These are phyloP conservation scores for Cercospora berteroae DNA, from an alignment of 2,329 filamentous ascomycete genomes.

Conservation along the genomic window DNA sequence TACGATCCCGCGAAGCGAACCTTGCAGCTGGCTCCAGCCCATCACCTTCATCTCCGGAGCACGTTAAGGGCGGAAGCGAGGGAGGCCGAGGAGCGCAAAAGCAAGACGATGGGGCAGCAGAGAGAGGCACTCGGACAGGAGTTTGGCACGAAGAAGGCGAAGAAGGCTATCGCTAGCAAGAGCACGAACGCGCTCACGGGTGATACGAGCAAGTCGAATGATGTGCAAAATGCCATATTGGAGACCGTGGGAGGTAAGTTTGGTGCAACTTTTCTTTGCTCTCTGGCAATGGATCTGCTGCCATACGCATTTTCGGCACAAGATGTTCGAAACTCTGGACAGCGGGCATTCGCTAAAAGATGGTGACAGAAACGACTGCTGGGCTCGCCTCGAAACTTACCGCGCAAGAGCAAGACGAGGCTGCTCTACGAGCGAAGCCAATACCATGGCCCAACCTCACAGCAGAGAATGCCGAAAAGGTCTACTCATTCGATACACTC, in stretches of 20 bases:
- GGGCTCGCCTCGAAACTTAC: conserved; percentile 64
- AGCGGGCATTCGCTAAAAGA: neutral
- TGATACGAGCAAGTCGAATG: conserved; percentile 53
- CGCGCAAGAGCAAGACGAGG: conserved; percentile 60
- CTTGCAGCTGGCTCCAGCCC: conserved; percentile 55
- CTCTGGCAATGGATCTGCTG: neutral
- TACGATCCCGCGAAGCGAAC: conserved; percentile 55
- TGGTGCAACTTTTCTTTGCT: neutral
- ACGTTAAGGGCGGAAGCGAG: conserved; percentile 46
- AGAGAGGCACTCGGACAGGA: conserved; percentile 70
- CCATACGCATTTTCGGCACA: neutral
- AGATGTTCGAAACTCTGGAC: conserved; percentile 58
- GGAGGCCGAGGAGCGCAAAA: conserved; percentile 38
- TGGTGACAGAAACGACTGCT: conserved; percentile 51
- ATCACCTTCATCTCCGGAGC: conserved; percentile 56
- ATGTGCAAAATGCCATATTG: conserved; percentile 60
- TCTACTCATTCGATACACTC: conserved; percentile 66
- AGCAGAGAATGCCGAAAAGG: conserved; percentile 66
- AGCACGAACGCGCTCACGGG: conserved; percentile 67
- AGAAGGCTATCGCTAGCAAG: conserved; percentile 69
- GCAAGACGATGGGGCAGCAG: conserved; percentile 54
- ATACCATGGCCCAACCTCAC: conserved; percentile 68
- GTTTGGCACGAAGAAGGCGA: conserved; percentile 83
- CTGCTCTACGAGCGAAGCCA: conserved; percentile 66
- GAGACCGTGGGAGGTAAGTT: conserved; percentile 15